Evolutionary conservation across 192 early-diverging fungal species (phyloP).

Genomic region (Ambispora gerdemannii): DNA sequence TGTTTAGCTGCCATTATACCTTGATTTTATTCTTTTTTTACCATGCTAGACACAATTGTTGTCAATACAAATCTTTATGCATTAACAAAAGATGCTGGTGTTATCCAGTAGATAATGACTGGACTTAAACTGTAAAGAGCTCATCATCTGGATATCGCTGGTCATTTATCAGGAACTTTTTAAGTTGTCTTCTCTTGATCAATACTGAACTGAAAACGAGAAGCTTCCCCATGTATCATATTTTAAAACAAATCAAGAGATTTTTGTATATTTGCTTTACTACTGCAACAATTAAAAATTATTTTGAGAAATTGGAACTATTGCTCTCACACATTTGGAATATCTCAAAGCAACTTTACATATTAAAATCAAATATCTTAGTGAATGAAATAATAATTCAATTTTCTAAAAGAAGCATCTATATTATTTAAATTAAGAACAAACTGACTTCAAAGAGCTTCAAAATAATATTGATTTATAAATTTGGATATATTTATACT

Average conservation of each 20-base stretch:
- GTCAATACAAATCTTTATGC: constrained; percentile 1
- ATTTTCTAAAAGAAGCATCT: neutral
- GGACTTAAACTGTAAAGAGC: neutral
- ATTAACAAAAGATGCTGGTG: neutral
- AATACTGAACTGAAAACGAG: neutral
- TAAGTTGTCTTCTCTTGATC: constrained; percentile 9
- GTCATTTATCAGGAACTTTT: constrained; percentile 14
- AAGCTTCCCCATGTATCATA: constrained; percentile 2
- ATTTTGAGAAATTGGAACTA: neutral
- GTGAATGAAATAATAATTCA: neutral
- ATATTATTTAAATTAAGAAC: constrained; percentile 1
- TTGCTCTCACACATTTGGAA: constrained; percentile 5
- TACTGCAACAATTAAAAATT: constrained; percentile 13
- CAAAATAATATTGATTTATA: neutral
- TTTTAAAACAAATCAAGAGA: constrained; percentile 10
- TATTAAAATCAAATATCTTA: neutral
- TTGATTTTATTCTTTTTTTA: constrained; percentile 12
- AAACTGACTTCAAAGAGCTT: neutral
- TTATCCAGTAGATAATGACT: neutral
- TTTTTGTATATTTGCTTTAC: neutral
- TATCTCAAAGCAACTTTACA: neutral
- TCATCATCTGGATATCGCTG: neutral
- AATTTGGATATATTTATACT: neutral
- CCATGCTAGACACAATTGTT: neutral
- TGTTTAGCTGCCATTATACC: neutral